Conservation (phyloP, 306 rosid genomes). For the Pyrus bretschneideri region DNA sequence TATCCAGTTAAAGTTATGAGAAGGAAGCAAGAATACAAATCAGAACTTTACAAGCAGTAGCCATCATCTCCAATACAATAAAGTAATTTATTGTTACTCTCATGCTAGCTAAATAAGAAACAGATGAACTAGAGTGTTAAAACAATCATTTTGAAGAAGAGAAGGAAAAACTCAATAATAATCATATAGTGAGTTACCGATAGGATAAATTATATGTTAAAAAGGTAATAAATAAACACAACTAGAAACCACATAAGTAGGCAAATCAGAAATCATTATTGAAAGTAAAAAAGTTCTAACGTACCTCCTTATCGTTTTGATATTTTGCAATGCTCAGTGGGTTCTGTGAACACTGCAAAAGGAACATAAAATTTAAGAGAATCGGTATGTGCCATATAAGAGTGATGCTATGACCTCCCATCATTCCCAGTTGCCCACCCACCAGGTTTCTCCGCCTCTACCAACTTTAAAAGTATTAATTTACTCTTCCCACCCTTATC, state of each 20-base stretch:
- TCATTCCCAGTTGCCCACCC: background rate
- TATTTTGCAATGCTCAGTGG: slow-evolving; percentile 82
- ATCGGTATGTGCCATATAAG: background rate
- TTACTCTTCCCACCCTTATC: background rate
- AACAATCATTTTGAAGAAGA: background rate
- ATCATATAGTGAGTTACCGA: background rate
- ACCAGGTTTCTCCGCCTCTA: background rate
- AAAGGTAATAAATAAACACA: background rate
- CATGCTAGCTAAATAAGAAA: background rate
- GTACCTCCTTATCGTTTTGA: slow-evolving; percentile 98
- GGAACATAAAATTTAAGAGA: slow-evolving; percentile 25
- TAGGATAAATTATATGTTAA: background rate
- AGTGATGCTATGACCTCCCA: background rate
- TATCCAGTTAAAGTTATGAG: background rate
- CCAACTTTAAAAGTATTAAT: background rate
- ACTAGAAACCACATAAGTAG: background rate
- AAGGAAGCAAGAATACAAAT: background rate
- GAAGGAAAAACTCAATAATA: background rate
- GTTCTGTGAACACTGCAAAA: slow-evolving; percentile 89
- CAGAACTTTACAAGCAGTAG: background rate
- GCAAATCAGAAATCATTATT: background rate
- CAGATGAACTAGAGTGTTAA: background rate
- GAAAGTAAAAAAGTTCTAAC: slow-evolving; percentile 6
- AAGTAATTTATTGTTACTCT: background rate
- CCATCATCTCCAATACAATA: background rate